phyloP scores from a whole-genome alignment of 2,329 filamentous ascomycete species.

The Talaromyces pinophilus region DNA sequence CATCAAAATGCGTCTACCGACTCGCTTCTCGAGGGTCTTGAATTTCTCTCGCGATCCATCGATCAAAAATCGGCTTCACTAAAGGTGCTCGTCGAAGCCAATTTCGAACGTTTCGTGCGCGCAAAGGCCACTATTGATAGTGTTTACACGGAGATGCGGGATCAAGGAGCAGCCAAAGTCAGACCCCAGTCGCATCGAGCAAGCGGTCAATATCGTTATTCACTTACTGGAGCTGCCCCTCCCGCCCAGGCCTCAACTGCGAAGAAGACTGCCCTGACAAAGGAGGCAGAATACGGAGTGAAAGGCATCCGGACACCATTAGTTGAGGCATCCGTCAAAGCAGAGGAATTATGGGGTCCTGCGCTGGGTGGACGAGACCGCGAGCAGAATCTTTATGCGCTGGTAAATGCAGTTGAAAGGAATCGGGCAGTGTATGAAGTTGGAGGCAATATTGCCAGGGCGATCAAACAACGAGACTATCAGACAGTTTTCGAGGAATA shows the following conservation, averaged over 20 bases:
- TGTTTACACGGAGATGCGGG: slow-evolving; percentile 93
- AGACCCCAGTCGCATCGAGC: slow-evolving; percentile 63
- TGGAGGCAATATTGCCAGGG: slow-evolving; percentile 73
- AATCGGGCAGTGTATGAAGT: slow-evolving; percentile 82
- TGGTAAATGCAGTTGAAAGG: slow-evolving; percentile 73
- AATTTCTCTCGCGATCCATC: slow-evolving; percentile 85
- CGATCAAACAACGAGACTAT: slow-evolving; percentile 88
- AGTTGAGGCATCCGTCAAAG: slow-evolving; percentile 87
- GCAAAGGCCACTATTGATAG: slow-evolving; percentile 98
- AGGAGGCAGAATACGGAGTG: slow-evolving; percentile 90
- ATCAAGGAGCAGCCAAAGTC: slow-evolving; percentile 62
- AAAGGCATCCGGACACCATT: slow-evolving; percentile 85
- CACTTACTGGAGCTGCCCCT: slow-evolving; percentile 44
- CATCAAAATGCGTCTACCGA: slow-evolving; percentile 84
- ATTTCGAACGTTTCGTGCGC: slow-evolving; percentile 96
- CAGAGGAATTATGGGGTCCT: slow-evolving; percentile 96
- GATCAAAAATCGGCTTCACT: slow-evolving; percentile 97
- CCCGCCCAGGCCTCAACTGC: slow-evolving; percentile 53
- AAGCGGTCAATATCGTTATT: slow-evolving; percentile 57
- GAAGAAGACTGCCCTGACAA: slow-evolving; percentile 86
- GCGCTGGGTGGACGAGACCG: slow-evolving; percentile 88
- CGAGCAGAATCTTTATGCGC: slow-evolving; percentile 79
- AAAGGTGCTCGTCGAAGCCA: slow-evolving; percentile 94
- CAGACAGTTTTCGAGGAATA: slow-evolving; percentile 86
- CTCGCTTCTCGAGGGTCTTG: slow-evolving; percentile 75